phyloP scores from a whole-genome alignment of 495 filamentous ascomycete genomes.

The Lentithecium fluviatile region DNA sequence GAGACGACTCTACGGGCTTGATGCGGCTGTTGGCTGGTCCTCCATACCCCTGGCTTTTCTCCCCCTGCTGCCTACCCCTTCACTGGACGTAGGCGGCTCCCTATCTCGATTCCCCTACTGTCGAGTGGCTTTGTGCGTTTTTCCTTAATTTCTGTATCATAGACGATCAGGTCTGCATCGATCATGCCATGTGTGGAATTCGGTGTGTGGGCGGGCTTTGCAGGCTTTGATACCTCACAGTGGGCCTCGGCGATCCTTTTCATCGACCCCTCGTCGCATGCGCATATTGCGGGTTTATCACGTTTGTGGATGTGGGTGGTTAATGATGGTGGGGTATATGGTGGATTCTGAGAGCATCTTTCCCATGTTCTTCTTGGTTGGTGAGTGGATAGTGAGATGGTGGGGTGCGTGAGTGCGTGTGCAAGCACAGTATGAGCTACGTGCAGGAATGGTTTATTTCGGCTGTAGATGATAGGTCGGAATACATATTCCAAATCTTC shows the following conservation, averaged over 20 bases:
- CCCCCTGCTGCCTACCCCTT: slow-evolving; percentile 23
- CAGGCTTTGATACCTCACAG: background rate
- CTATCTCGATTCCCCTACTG: background rate
- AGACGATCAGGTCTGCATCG: slow-evolving; percentile 7
- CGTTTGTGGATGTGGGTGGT: background rate
- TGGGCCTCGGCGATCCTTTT: background rate
- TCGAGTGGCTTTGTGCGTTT: background rate
- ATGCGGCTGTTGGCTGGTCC: slow-evolving; percentile 19
- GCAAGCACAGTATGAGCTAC: background rate
- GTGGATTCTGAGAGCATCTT: too few species aligned
- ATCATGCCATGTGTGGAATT: background rate
- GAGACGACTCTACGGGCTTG: background rate
- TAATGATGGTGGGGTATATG: slow-evolving; percentile 8
- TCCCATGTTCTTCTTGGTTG: too few species aligned
- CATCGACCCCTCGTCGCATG: background rate
- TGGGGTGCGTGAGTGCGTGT: background rate
- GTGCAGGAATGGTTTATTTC: background rate
- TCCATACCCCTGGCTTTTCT: slow-evolving; percentile 7
- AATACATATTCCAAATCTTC: background rate
- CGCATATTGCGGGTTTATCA: background rate
- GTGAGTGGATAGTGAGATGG: too few species aligned
- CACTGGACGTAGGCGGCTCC: slow-evolving; percentile 12
- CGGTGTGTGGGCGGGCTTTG: background rate
- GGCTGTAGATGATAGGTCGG: background rate
- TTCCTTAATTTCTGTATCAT: slow-evolving; percentile 6